These are phyloP conservation scores for Colletotrichum spaethianum DNA, from an alignment of 2,329 filamentous ascomycete species.

Conservation along the genomic window DNA sequence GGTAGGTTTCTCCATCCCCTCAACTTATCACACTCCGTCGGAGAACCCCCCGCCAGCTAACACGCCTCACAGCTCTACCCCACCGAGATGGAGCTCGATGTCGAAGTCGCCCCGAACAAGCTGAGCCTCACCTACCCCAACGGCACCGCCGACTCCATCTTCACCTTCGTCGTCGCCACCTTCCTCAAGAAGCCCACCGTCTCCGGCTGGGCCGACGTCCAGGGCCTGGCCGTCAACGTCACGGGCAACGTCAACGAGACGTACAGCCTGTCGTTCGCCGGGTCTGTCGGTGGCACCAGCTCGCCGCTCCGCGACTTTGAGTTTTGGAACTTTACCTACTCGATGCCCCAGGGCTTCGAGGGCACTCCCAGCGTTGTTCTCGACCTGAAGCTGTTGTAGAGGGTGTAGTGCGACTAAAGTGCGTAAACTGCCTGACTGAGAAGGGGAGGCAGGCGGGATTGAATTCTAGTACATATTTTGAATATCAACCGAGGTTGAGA, in stretches of 20 bases:
- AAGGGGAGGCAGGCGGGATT: neutral
- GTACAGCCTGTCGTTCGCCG: conserved; percentile 60
- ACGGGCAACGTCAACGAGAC: conserved; percentile 59
- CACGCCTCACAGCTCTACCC: conserved; percentile 51
- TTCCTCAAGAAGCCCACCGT: conserved; percentile 61
- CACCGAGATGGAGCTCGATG: conserved; percentile 56
- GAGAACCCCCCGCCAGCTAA: conserved; percentile 44
- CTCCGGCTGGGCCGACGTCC: conserved; percentile 61
- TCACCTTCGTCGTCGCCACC: conserved; percentile 65
- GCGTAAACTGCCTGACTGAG: neutral
- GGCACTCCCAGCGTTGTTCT: conserved; percentile 44
- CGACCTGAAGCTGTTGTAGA: conserved; percentile 25
- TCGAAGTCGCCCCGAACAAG: conserved; percentile 55
- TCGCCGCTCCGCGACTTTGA: conserved; percentile 57
- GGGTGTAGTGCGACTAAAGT: neutral
- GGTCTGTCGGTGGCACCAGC: conserved; percentile 52
- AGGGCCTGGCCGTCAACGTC: conserved; percentile 61
- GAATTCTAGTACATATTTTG: neutral
- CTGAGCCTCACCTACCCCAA: conserved; percentile 68
- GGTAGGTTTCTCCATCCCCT: conserved; percentile 38
- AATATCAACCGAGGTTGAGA: neutral
- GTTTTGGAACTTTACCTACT: conserved; percentile 62
- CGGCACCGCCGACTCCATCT: conserved; percentile 63
- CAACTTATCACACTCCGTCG: neutral
- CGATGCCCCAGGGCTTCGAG: conserved; percentile 53